A percentile compares a stretch with the other conserved stretches of the same genome.
phyloP scores from a whole-genome alignment of 2,329 filamentous ascomycete species.

The Diaporthe citri region DNA sequence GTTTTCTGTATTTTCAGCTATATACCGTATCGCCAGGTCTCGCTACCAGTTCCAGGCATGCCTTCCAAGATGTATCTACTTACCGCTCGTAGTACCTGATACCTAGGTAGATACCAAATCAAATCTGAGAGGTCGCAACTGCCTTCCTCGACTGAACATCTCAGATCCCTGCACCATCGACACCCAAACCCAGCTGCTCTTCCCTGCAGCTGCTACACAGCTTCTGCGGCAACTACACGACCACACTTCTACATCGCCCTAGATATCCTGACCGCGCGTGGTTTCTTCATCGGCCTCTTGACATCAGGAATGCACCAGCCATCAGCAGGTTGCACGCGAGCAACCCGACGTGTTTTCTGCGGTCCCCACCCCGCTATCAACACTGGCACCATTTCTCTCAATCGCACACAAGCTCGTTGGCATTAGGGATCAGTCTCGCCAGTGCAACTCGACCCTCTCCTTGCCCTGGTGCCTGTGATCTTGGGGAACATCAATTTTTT shows the following conservation, averaged over 20 bases:
- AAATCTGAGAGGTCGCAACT: conserved; percentile 1
- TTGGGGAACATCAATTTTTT: neutral
- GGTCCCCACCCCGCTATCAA: neutral
- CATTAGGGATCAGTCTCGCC: neutral
- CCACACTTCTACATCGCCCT: neutral
- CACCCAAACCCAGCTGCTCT: conserved; percentile 12
- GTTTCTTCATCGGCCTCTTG: neutral
- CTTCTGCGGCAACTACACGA: neutral
- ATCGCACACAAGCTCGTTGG: neutral
- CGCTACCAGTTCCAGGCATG: too few species aligned
- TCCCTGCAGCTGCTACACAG: neutral
- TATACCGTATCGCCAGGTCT: neutral
- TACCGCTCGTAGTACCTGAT: neutral
- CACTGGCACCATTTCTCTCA: neutral
- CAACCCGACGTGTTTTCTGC: neutral
- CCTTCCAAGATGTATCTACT: too few species aligned
- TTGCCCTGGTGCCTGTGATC: neutral
- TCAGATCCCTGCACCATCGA: conserved; percentile 10
- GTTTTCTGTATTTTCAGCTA: neutral
- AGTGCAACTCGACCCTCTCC: neutral
- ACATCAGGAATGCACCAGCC: neutral
- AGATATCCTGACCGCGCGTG: neutral
- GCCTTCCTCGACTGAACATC: neutral
- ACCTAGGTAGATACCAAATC: neutral
- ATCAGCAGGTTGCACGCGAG: neutral